phyloP scores from a whole-genome alignment of 768 basidiomycete genomes.

The Fomitopsis pulvina region DNA sequence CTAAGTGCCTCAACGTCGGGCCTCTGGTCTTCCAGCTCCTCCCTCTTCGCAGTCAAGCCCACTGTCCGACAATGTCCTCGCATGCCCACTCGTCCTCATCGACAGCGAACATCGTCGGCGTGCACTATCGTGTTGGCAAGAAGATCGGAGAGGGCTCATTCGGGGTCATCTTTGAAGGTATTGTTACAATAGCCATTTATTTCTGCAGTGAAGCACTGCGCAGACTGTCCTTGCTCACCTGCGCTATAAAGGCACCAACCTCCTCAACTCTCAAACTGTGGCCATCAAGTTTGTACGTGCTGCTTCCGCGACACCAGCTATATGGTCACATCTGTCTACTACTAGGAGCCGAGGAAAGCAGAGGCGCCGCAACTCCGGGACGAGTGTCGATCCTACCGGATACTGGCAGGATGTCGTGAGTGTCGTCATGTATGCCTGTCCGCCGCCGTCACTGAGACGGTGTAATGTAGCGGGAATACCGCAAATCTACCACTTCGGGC shows the following conservation, averaged over 20 bases:
- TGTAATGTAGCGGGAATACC: slow-evolving; percentile 78
- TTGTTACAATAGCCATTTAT: slow-evolving; percentile 7
- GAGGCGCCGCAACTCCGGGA: slow-evolving; percentile 98
- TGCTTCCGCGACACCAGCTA: slow-evolving; percentile 1
- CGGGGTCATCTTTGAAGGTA: slow-evolving; percentile 92
- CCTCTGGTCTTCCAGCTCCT: slow-evolving; percentile 8
- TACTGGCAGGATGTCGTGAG: slow-evolving; percentile 80
- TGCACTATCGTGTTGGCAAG: slow-evolving; percentile 97
- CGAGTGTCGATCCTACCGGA: slow-evolving; percentile 96
- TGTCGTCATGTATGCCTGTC: slow-evolving; percentile 9
- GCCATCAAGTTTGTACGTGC: slow-evolving; percentile 98
- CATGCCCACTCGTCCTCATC: slow-evolving; percentile 45
- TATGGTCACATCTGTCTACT: neutral
- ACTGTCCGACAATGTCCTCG: slow-evolving; percentile 21
- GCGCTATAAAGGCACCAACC: slow-evolving; percentile 70
- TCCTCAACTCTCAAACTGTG: slow-evolving; percentile 97
- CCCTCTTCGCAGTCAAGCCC: slow-evolving; percentile 7
- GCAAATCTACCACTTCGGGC: slow-evolving; percentile 99
- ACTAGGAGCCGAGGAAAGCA: slow-evolving; percentile 81
- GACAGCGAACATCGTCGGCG: slow-evolving; percentile 78
- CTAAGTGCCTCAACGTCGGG: neutral
- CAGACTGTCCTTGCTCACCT: neutral
- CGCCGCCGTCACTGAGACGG: neutral
- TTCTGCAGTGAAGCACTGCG: neutral
- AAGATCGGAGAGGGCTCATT: slow-evolving; percentile 99